Evolutionary conservation across 176 grass and related monocot species (phyloP).

Genomic region (Aegilops sharonensis): DNA sequence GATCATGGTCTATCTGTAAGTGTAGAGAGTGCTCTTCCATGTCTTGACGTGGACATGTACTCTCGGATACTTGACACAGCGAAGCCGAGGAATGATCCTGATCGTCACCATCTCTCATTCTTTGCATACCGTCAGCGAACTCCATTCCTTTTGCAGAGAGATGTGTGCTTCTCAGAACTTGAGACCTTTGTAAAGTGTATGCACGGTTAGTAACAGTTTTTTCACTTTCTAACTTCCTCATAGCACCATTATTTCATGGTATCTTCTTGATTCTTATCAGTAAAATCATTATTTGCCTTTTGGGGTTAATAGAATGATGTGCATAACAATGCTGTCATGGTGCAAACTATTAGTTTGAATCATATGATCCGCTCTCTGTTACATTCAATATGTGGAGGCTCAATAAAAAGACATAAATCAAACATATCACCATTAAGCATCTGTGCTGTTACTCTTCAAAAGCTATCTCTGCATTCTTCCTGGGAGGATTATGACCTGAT

Average conservation of each 20-base stretch:
- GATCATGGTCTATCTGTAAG: conserved; percentile 65
- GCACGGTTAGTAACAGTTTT: conserved; percentile 53
- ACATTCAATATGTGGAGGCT: too few species aligned
- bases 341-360: neutral
- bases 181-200: conserved; percentile 76
- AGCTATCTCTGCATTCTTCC: neutral
- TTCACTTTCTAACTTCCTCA: neutral
- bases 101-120: conserved; percentile 59
- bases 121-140: conserved; percentile 62
- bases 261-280: neutral
- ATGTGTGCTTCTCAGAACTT: conserved; percentile 47
- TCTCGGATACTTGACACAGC: conserved; percentile 58
- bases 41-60: conserved; percentile 48
- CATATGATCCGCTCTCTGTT: neutral
- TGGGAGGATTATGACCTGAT: neutral
- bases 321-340: neutral
- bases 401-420: too few species aligned
- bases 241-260: neutral
- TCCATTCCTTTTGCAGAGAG: conserved; percentile 45
- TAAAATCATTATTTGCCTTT: neutral
- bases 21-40: conserved; percentile 64
- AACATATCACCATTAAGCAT: too few species aligned
- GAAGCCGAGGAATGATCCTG: conserved; percentile 79
- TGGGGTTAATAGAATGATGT: too few species aligned
- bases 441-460: neutral